Conservation (phyloP, 148 eudicot genomes). For the Fagopyrum esculentum region DNA sequence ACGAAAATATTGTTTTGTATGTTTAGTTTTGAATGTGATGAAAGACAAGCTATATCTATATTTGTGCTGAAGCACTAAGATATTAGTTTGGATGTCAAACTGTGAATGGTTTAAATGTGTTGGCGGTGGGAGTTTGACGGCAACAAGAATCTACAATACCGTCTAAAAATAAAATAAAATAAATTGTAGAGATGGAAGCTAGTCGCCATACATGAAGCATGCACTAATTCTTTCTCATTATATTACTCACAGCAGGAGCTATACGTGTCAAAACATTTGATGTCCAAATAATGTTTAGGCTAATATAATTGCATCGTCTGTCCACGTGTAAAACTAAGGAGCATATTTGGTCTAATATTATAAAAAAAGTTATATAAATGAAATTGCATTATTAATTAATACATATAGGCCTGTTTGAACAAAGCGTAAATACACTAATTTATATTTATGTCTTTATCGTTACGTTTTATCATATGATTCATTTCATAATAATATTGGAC, state of each 20-base stretch:
- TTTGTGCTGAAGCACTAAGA: slow-evolving; percentile 1
- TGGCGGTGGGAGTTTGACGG: background rate
- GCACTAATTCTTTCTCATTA: background rate
- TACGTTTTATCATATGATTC: no score
- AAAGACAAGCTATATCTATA: background rate
- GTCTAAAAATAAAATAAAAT: background rate
- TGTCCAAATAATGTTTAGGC: background rate
- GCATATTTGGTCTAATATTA: background rate
- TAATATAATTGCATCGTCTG: background rate
- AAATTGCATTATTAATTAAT: no score
- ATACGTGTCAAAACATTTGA: background rate
- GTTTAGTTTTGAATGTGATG: background rate
- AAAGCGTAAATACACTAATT: no score
- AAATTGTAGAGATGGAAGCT: background rate
- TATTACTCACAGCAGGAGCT: background rate
- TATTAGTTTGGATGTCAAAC: background rate
- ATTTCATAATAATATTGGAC: no score
- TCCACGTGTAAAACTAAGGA: background rate
- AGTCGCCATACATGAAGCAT: slow-evolving; percentile 10
- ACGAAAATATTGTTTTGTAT: no score
- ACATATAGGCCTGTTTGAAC: no score
- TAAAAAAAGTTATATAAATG: no score
- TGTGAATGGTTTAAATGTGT: no score
- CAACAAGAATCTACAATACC: background rate
- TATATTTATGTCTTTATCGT: no score